Conservation (phyloP, 2,329 filamentous ascomycete species). For the Massarina eburnea region DNA sequence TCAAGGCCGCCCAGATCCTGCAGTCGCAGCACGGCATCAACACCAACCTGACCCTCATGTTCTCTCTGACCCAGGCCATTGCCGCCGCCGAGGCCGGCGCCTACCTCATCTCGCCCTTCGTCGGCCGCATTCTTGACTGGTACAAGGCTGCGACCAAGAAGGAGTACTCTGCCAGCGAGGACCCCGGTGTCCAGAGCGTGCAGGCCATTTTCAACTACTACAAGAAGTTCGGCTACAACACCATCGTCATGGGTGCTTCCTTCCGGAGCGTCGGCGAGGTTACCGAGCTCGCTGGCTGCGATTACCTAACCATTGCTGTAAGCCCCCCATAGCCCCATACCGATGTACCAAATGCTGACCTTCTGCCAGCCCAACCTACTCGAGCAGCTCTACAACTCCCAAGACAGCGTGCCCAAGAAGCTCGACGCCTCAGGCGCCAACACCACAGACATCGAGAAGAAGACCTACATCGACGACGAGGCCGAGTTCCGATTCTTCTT, state of each 20-base stretch:
- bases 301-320: slow-evolving; percentile 98
- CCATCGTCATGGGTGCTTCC: slow-evolving; percentile 98
- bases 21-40: slow-evolving; percentile 96
- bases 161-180: slow-evolving; percentile 84
- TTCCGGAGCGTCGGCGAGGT: slow-evolving; percentile 97
- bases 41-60: slow-evolving; percentile 99
- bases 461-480: slow-evolving; percentile 88
- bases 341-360: slow-evolving; percentile 14
- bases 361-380: slow-evolving; percentile 76
- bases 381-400: slow-evolving; percentile 89
- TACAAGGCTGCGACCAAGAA: slow-evolving; percentile 96
- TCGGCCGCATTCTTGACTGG: slow-evolving; percentile 99
- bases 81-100: slow-evolving; percentile 92
- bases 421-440: slow-evolving; percentile 70
- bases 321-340: slow-evolving; percentile 38
- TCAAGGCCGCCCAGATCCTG: slow-evolving; percentile 96
- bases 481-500: slow-evolving; percentile 94
- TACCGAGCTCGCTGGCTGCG: slow-evolving; percentile 95
- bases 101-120: slow-evolving; percentile 98
- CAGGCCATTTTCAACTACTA: slow-evolving; percentile 99
- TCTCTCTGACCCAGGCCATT: slow-evolving; percentile 92
- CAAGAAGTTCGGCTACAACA: slow-evolving; percentile 99
- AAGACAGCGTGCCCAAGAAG: slow-evolving; percentile 84
- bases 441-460: slow-evolving; percentile 78
- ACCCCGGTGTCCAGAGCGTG: slow-evolving; percentile 95